Percentiles rank a stretch among this genome's conserved stretches.
Conservation (phyloP, 768 basidiomycete genomes). For the Rhodotorula taiwanensis region DNA sequence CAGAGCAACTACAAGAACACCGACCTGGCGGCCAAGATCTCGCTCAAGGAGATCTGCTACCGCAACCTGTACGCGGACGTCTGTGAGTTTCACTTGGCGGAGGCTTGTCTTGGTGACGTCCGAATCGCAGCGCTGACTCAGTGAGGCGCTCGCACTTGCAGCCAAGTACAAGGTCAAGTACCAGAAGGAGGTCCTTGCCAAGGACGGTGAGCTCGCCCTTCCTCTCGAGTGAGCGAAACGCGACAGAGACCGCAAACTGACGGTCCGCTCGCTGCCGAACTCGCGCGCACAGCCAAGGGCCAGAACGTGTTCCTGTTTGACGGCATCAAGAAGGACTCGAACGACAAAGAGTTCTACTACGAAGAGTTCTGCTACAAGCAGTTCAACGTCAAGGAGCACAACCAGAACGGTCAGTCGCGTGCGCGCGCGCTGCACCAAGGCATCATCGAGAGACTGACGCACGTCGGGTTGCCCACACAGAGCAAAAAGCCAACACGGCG, state of each 20-base stretch:
- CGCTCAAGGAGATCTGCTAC: conserved; percentile 9
- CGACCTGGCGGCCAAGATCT: background rate
- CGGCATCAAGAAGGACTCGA: background rate
- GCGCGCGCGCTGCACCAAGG: too few species aligned
- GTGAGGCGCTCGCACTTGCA: background rate
- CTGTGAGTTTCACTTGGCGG: background rate
- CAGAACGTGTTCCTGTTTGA: conserved; percentile 2
- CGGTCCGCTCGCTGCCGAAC: background rate
- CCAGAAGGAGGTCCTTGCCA: background rate
- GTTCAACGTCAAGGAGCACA: background rate
- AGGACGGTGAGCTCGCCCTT: background rate
- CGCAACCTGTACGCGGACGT: conserved; percentile 7
- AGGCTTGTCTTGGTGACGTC: background rate
- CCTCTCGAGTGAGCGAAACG: background rate
- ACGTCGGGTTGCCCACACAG: too few species aligned
- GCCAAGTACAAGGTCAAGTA: background rate
- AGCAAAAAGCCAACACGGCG: too few species aligned
- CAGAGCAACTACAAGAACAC: background rate
- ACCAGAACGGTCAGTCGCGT: background rate
- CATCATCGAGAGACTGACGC: too few species aligned
- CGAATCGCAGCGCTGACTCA: too few species aligned
- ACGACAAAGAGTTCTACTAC: conserved; percentile 9
- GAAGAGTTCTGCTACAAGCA: conserved; percentile 17
- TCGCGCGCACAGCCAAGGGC: background rate
- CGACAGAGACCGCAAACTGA: too few species aligned